These are phyloP conservation scores for Aspergillus terreus DNA, from an alignment of 2,329 filamentous ascomycete genomes.

Conservation along the genomic window DNA sequence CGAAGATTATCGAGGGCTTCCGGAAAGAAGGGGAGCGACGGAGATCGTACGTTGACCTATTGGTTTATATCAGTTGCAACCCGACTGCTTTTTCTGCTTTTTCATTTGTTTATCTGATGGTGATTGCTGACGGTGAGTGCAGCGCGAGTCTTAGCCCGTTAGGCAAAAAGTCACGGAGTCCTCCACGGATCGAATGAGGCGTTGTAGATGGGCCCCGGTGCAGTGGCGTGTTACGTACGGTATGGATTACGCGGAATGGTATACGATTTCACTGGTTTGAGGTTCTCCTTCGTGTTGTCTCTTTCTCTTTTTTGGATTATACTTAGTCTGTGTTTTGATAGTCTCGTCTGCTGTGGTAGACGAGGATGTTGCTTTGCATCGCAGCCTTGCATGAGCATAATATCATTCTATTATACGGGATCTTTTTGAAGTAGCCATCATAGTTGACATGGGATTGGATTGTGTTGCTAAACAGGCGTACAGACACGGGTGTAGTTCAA, in stretches of 20 bases:
- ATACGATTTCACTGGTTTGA: background rate
- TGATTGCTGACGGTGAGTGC: background rate
- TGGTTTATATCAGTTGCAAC: too few species aligned
- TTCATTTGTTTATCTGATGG: background rate
- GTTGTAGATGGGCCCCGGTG: too few species aligned
- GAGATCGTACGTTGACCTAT: slow-evolving; percentile 64
- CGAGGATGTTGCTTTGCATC: background rate
- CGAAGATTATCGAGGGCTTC: slow-evolving; percentile 80
- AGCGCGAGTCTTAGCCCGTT: slow-evolving; percentile 21
- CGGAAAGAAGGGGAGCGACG: slow-evolving; percentile 83
- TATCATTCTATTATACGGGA: background rate
- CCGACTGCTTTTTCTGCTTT: background rate
- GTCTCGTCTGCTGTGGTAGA: background rate
- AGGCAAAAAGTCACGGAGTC: slow-evolving; percentile 21
- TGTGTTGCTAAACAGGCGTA: too few species aligned
- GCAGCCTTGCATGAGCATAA: background rate
- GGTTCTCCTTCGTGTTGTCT: background rate
- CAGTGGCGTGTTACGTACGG: background rate
- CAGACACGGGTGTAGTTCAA: too few species aligned
- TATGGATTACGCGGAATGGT: background rate
- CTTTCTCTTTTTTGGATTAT: background rate
- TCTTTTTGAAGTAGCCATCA: background rate
- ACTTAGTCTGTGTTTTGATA: background rate
- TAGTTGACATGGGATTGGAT: too few species aligned
- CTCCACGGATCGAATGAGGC: slow-evolving; percentile 20